Evolutionary conservation across 179 eudicot species (phyloP).

Genomic region (Heliamphora pulchella): DNA sequence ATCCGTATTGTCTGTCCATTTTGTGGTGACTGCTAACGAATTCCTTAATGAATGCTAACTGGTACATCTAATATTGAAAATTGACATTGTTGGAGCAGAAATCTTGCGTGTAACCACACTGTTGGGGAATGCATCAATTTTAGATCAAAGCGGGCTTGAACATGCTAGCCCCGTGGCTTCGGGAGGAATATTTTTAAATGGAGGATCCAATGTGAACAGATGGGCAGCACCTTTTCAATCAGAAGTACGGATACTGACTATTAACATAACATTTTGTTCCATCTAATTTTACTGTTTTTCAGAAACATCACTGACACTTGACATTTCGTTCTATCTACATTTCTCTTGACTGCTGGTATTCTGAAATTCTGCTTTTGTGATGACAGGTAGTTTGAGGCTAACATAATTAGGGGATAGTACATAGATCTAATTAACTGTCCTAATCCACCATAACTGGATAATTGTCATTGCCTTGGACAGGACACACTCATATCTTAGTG

Average conservation of each 20-base stretch:
- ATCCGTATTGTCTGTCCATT: slow-evolving; percentile 36
- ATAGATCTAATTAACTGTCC: slow-evolving; percentile 29
- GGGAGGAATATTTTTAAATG: slow-evolving; percentile 91
- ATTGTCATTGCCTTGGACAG: neutral
- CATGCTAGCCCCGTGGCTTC: slow-evolving; percentile 95
- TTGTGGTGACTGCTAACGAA: slow-evolving; percentile 67
- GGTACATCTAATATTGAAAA: slow-evolving; percentile 93
- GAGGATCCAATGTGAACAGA: slow-evolving; percentile 95
- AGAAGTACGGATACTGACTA: slow-evolving; percentile 99
- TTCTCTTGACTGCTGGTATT: slow-evolving; percentile 31
- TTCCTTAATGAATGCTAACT: slow-evolving; percentile 74
- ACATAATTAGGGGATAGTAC: slow-evolving; percentile 37
- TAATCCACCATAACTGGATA: slow-evolving; percentile 13
- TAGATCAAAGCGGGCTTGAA: slow-evolving; percentile 98
- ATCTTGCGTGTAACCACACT: slow-evolving; percentile 96
- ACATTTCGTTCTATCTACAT: slow-evolving; percentile 42
- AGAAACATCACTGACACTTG: slow-evolving; percentile 43
- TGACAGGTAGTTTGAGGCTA: slow-evolving; percentile 66
- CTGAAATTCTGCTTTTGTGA: slow-evolving; percentile 37
- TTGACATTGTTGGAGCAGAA: slow-evolving; percentile 98
- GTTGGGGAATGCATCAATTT: slow-evolving; percentile 98
- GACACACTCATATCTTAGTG: neutral
- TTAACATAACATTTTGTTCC: slow-evolving; percentile 76
- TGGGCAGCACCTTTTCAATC: slow-evolving; percentile 94
- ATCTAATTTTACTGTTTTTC: slow-evolving; percentile 57